Evolutionary conservation across 495 filamentous ascomycete species (phyloP).

Genomic region (Trichoderma orchidacearum): DNA sequence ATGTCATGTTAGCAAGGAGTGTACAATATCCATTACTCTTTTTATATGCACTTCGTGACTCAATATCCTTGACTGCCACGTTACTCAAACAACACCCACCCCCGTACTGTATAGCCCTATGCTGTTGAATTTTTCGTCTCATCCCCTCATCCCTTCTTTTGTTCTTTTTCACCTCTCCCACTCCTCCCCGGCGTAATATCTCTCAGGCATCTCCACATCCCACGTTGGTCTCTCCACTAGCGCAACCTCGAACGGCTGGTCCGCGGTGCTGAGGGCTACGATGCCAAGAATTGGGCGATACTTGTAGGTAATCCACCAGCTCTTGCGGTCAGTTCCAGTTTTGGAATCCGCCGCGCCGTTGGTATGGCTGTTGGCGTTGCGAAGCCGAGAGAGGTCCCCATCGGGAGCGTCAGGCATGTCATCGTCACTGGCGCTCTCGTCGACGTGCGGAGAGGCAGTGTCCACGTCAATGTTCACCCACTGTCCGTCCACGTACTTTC

Average conservation of each 20-base stretch:
- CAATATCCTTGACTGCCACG: neutral
- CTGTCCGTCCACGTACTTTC: slow-evolving; percentile 32
- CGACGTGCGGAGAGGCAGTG: slow-evolving; percentile 22
- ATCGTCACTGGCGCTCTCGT: slow-evolving; percentile 28
- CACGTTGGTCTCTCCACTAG: slow-evolving; percentile 77
- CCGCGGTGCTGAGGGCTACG: slow-evolving; percentile 45
- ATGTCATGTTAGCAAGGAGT: neutral
- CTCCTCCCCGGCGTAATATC: slow-evolving; percentile 21
- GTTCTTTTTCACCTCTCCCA: slow-evolving; percentile 1
- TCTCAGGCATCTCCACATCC: slow-evolving; percentile 67
- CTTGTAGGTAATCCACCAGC: slow-evolving; percentile 74
- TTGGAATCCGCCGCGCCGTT: slow-evolving; percentile 9
- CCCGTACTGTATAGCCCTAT: too few species aligned
- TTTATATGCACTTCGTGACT: neutral
- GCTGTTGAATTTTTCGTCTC: too few species aligned
- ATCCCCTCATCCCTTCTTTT: too few species aligned
- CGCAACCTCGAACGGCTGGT: slow-evolving; percentile 55
- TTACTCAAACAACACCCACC: neutral
- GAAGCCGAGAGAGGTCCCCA: slow-evolving; percentile 24
- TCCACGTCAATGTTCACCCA: slow-evolving; percentile 22
- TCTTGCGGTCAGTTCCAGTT: slow-evolving; percentile 6
- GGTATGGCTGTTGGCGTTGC: slow-evolving; percentile 14
- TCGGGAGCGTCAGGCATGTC: slow-evolving; percentile 18
- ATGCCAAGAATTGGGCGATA: slow-evolving; percentile 87
- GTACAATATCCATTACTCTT: neutral